Base-by-base conservation (phyloP, 257 asterid species). In the Solanum phureja region DNA sequence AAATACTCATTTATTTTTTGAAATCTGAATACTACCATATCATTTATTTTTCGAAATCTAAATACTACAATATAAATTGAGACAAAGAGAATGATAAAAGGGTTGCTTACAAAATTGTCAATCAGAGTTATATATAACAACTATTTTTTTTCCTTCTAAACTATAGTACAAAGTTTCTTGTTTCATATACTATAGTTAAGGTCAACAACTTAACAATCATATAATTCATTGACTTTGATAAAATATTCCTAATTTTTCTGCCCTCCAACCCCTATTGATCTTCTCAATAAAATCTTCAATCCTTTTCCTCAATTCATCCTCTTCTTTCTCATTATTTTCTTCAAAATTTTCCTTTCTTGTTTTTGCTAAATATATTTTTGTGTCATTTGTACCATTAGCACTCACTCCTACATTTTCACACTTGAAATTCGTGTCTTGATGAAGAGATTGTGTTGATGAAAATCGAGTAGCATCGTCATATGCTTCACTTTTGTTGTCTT, bases 241-340 rank as follows among this genome's bases (percentile, higher is more conserved):
- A 68, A 71, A 24, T 35, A 87, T 86, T 73, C 86, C 87, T 84
- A 89, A 73, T 21, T 89, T 89, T 49, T 92, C 93, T 64, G 86
- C 90, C 81, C 76, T 89, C 92, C 93, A 92, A 56, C 89, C 92
- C 62, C 84, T 83, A 64, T 87, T 92, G 29, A 89, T 87, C 74
- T 90, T 90, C 84, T 83, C 90, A 10, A 92, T 92, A 69, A 90
- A 90, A 35, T 88, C 94, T 87, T 90, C 94, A 19, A 91, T 87
- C 88, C 92, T 81, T 83, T 56, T 56, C n/a, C 90, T 83, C 74
- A 92, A 86, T 42, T 92, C 92, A 86, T 92, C 94, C 12, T 88
- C 90, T 1, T 89, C 93, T 0, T 89, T 91, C 1, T 86, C 89
- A 84, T 66, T 34, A 29, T 2, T 27, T 14, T 69, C 56, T 3